Base-by-base conservation (phyloP, 805 yeast species). In the Saturnispora quitensis region DNA sequence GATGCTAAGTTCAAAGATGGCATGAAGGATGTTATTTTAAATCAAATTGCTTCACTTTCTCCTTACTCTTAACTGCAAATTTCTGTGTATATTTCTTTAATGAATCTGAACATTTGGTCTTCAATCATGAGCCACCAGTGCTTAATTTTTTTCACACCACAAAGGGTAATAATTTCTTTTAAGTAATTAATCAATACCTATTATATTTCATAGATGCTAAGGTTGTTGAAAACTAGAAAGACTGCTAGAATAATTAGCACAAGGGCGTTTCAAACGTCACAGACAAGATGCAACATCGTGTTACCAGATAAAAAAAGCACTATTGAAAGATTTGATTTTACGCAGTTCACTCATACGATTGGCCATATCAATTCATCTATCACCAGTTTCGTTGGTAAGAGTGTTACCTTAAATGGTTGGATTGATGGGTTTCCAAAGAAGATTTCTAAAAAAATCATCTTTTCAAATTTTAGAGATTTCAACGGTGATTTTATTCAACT, bases 391-490 rank as follows among this genome's bases (percentile, higher is more conserved):
- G 18, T 61, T 7, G 50, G 54, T 12, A 22, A 56, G 10, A 58
- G 65, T 13, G 76, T 84, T 2, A 72, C 75, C 0, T 57, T 91
- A 7, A 80, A 87, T 56, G 98, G 99, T 0, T 93, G 97, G 89
- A 76, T 91, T 17, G 81, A 88, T 60, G 72, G 77, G 22, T 82
- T 83, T 56, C 93, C 96, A 0, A 75, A 84, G 50, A 79, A 80
- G 50, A 70, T 86, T 50, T 82, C 91, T 3, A 81, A 80, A 49
- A 68, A 68, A 10, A 70, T 87, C 47, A 74, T 79, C 1, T 91
- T 93, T 71, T 93, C 85, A 2, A 78, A 76, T 27, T 67, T 91
- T 13, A 73, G 98, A 55, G 98, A 90, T 62, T 62, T 72, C 33
- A 71, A 78, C 42, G 97, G 97, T 0, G 78, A 82, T 45, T 56